Percentiles rank a stretch among this genome's conserved stretches.
Conservation (phyloP, 768 basidiomycete genomes). For the Podaxis rugospora region DNA sequence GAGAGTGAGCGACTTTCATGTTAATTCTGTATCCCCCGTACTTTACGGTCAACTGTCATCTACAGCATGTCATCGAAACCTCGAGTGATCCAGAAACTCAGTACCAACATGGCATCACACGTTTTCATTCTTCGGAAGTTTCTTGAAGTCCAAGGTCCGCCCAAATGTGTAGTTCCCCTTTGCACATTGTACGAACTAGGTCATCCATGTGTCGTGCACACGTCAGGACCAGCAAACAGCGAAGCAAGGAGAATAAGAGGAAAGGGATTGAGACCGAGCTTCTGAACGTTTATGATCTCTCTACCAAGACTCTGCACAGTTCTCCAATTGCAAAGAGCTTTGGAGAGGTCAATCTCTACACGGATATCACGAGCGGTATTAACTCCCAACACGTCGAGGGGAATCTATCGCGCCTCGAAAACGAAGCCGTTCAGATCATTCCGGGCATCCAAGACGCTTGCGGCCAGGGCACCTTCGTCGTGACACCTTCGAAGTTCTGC, state of each 20-base stretch:
- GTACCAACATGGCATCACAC: constrained; percentile 19
- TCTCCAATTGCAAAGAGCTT: constrained; percentile 15
- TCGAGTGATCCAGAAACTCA: constrained; percentile 1
- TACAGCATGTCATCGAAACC: not conserved
- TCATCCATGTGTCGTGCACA: not conserved
- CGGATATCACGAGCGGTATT: constrained; percentile 16
- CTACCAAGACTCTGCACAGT: constrained; percentile 12
- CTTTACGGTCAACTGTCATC: not conserved
- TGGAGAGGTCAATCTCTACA: constrained; percentile 20
- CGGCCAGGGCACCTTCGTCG: constrained; percentile 5
- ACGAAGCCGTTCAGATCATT: constrained; percentile 15
- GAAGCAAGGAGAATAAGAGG: constrained; percentile 12
- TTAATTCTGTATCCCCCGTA: not conserved
- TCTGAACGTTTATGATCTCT: constrained; percentile 16
- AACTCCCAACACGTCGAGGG: constrained; percentile 23
- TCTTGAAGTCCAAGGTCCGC: constrained; percentile 8
- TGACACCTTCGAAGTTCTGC: constrained; percentile 18
- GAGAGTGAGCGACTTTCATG: not conserved
- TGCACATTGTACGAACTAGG: not conserved
- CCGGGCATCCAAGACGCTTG: constrained; percentile 9
- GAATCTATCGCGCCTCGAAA: constrained; percentile 22
- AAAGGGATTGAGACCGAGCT: constrained; percentile 14
- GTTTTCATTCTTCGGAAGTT: constrained; percentile 19
- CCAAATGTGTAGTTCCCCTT: constrained; percentile 4
- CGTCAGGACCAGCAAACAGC: constrained; percentile 13